Base-by-base conservation (phyloP, 129 eudicot genomes). In the Escallonia herrerae region DNA sequence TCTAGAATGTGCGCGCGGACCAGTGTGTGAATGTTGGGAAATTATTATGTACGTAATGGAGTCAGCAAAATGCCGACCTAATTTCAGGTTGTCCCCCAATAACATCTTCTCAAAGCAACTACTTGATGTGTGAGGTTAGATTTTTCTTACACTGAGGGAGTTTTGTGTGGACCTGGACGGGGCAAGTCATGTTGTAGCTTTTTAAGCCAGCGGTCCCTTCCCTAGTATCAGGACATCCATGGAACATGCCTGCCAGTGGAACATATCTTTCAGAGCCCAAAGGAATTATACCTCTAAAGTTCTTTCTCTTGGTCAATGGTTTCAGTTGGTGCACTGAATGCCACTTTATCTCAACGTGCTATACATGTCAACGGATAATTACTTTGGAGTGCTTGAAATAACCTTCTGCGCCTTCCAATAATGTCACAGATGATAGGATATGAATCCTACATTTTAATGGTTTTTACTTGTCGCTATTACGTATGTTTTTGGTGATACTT, bases 191-290 rank as follows among this genome's bases (percentile, higher is more conserved):
- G 33, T 22, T 22, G 33, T 22, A 22, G 33, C 45, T 44, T 10
- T 52, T 56, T 10, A 5, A 10, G 12, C 8, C 43, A 22, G 65
- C 39, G 33, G 50, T 3, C 33, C 33, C 11, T 57, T 71, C 72
- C n/a, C 51, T 57, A 65, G 39, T 82, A 74, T 70, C 38, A 77
- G 78, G 80, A 43, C 79, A 66, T 65, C 87, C 83, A 63, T 62
- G 43, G 65, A 74, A 71, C 78, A 58, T 78, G 87, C 80, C 6
- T 42, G 67, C 57, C 49, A 47, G 8, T 64, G 56, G 37, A 22
- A 73, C 68, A 38, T 52, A 49, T 63, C 68, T 63, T 14, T 68
- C 72, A 15, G 11, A 72, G 41, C 60, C 54, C 40, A 48, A 58
- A 62, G 45, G 40, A 63, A 45, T 41, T 22, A 22, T 22, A 22